Evolutionary conservation across 306 rosid genomes (phyloP).

Genomic region (Hylodesmum podocarpum): DNA sequence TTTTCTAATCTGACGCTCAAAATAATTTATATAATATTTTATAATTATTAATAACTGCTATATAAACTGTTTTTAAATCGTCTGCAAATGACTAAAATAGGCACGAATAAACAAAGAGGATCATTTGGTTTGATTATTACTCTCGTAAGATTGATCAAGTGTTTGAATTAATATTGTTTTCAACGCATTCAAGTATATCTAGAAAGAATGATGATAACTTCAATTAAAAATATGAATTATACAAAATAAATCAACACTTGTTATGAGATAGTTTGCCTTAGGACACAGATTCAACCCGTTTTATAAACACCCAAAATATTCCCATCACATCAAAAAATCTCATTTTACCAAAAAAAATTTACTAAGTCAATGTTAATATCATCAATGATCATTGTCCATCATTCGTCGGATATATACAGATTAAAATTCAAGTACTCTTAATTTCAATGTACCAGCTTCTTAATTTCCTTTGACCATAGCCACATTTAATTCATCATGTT

Average conservation of each 20-base stretch:
- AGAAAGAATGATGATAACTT: neutral
- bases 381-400: neutral
- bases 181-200: neutral
- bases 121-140: neutral
- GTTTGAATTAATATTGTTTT: neutral
- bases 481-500: neutral
- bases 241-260: neutral
- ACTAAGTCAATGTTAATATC: conserved; percentile 8
- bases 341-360: neutral
- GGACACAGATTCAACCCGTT: neutral
- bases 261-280: neutral
- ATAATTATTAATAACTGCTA: too few relatives aligned
- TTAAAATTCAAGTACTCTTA: conserved; percentile 16
- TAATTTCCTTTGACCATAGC: neutral
- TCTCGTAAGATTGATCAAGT: neutral
- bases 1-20: too few relatives aligned
- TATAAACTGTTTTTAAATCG: too few relatives aligned
- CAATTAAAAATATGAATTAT: neutral
- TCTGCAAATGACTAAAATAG: too few relatives aligned
- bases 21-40: too few relatives aligned
- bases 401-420: conserved; percentile 22
- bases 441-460: neutral
- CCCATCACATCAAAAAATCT: conserved; percentile 16
- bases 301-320: neutral
- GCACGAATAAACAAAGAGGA: neutral